Conservation (phyloP, 139 green algal species). For the Chlorella sp. region DNA sequence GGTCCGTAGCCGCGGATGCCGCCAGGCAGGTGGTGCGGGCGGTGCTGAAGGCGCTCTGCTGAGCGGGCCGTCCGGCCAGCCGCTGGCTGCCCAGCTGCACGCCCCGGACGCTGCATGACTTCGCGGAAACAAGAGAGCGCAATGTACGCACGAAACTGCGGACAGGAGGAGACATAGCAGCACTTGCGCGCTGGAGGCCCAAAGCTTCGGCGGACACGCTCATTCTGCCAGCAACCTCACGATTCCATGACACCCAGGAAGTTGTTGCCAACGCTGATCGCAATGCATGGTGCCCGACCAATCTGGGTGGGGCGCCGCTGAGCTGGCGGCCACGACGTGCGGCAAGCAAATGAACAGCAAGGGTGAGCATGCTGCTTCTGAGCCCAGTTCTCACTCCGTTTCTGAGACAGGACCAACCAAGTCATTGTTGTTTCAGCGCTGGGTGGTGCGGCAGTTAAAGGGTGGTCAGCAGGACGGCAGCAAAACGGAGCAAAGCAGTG, state of each 20-base stretch:
- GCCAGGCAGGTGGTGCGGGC: not conserved
- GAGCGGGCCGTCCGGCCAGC: not conserved
- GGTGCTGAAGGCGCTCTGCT: slow-evolving; percentile 9
- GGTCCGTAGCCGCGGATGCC: slow-evolving; percentile 4
- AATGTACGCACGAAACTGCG: not conserved
- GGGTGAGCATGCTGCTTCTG: no score
- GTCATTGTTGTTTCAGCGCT: not conserved
- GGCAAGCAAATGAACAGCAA: no score
- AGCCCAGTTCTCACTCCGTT: no score
- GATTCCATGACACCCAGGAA: no score
- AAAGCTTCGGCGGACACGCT: no score
- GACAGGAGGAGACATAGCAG: not conserved
- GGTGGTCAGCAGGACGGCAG: not conserved
- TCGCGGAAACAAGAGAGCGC: not conserved
- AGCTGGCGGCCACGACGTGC: no score
- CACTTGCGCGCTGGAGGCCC: no score
- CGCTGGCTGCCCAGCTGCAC: not conserved
- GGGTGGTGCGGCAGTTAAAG: not conserved
- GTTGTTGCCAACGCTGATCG: no score
- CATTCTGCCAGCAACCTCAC: no score
- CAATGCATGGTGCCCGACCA: no score
- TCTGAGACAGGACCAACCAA: no score
- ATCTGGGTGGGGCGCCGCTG: no score
- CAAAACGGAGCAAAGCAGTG: not conserved
- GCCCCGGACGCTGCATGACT: not conserved